Evolutionary conservation across 2,329 filamentous ascomycete species (phyloP), one percentile per base, ranked within the genome.

Genomic region (Diatrype stigma): DNA sequence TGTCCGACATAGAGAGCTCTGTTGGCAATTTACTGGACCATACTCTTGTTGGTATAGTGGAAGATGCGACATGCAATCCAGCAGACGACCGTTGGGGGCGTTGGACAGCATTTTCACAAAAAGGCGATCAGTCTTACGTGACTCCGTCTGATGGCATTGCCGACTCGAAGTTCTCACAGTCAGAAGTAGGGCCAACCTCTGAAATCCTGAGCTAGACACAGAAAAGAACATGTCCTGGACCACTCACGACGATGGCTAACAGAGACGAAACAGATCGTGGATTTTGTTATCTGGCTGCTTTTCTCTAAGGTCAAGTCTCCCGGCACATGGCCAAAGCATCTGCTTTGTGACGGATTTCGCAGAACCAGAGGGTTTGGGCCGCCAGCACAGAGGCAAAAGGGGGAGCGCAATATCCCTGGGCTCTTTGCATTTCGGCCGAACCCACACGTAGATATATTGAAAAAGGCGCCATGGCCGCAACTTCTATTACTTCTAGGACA

Each of bases 341-440:
- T 96, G 5, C 79, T 99, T 4, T 92, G 90, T 59, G 86, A 96
- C 73, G 93, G 93, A 22, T 96, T 86, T 60, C 82, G 86, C 60
- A 81, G 77, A 58, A 65, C 70, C 50, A 56, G 57, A 22, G 56
- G 54, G 42, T 54, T 64, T 23, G 58, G 59, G 32, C 52, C 51
- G 4, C 51, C 37, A 55, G 63, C 59, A 30, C 69, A 66, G 23
- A 61, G 56, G 6, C 62, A 63, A 6, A 57, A 66, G 12, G 52
- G 51, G 1, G 54, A 55, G 8, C 74, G 74, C 32, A 66, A 60
- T 7, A 85, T 94, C 40, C 86, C 84, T 0, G 90, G 87, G 0
- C 63, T 96, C 7, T 78, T 80, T 51, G 77, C 76, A 11, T 72
- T 78, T 7, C 81, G 84, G 57, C 80, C 81, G 1, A 96, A 96